phyloP scores from a whole-genome alignment of 306 rosid species.

The Prunus armeniaca region DNA sequence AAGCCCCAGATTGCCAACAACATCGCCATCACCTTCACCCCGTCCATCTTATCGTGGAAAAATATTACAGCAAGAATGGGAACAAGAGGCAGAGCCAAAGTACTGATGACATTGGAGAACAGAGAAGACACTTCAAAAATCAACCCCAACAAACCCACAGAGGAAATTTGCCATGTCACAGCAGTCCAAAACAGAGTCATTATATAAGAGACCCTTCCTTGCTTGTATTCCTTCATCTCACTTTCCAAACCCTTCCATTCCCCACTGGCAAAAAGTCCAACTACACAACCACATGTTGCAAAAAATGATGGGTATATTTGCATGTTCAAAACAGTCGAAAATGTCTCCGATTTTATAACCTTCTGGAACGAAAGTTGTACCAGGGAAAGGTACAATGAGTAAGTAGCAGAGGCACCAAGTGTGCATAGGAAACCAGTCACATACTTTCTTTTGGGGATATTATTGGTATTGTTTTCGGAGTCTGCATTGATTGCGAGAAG shows the following conservation, averaged over 20 bases:
- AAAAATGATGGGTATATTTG: slow-evolving; percentile 44
- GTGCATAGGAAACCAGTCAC: slow-evolving; percentile 48
- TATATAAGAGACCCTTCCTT: slow-evolving; percentile 49
- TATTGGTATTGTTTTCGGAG: slow-evolving; percentile 28
- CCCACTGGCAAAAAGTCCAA: slow-evolving; percentile 58
- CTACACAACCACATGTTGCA: slow-evolving; percentile 41
- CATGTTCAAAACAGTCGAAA: slow-evolving; percentile 44
- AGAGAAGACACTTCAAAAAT: slow-evolving; percentile 62
- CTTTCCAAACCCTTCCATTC: slow-evolving; percentile 45
- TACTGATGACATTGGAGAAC: slow-evolving; percentile 49
- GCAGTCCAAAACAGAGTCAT: slow-evolving; percentile 62
- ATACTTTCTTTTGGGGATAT: slow-evolving; percentile 23
- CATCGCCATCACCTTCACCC: slow-evolving; percentile 48
- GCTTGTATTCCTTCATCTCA: slow-evolving; percentile 47
- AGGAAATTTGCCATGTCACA: slow-evolving; percentile 55
- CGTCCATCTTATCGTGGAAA: slow-evolving; percentile 54
- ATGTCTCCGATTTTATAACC: slow-evolving; percentile 44
- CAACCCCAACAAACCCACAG: slow-evolving; percentile 55
- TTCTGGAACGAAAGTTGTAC: slow-evolving; percentile 53
- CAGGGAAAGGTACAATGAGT: slow-evolving; percentile 46
- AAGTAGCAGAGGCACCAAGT: slow-evolving; percentile 51
- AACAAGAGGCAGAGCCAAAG: slow-evolving; percentile 42
- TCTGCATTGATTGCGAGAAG: slow-evolving; percentile 46
- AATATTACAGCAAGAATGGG: slow-evolving; percentile 46
- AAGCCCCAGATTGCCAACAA: slow-evolving; percentile 62